Base-by-base conservation (phyloP, 805 yeast genomes). In the Saccharomyces paradoxus region DNA sequence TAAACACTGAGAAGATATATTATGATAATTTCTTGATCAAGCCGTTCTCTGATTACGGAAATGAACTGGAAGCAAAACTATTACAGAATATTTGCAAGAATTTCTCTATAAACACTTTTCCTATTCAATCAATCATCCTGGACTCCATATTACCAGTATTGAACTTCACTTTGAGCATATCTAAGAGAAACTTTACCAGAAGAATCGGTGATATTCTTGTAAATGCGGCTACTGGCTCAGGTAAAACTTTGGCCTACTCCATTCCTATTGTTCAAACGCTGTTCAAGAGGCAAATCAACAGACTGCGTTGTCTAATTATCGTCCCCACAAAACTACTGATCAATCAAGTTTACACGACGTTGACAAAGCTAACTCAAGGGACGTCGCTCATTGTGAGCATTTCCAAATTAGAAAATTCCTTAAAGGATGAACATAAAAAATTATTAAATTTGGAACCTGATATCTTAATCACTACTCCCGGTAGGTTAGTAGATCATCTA, bases 181-280 rank as follows among this genome's bases (percentile, higher is more conserved):
- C 68, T 10, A 73, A 67, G 55, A 71, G 63, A 53, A 56, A 74
- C 27, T 70, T 74, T 46, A 85, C 88, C 1, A 81, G 77, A 53
- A 74, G 80, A 46, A 74, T 75, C 54, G 92, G 92, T 26, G 96
- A 94, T 70, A 69, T 90, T 21, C 74, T 92, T 48, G 96, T 92
- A 5, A 91, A 92, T 70, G 96, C 99, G 1, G 81, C 95, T 10
- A 92, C 99, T 0, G 99, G 99, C 47, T 87, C 96, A 0, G 99
- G 99, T 63, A 92, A 92, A 67, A 92, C 99, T 0, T 74, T 94
- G 53, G 95, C 97, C 1, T 92, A 92, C 64, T 77, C 83, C 51
- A 77, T 92, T 1, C 98, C 99, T 1, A 78, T 94, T 7, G 76
- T 94, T 2, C 90, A 91, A 57, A 72, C 82, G 2, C 74, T 92